Base-by-base conservation (phyloP, 1,284 basidiomycete genomes). In the Tranzscheliella williamsii region DNA sequence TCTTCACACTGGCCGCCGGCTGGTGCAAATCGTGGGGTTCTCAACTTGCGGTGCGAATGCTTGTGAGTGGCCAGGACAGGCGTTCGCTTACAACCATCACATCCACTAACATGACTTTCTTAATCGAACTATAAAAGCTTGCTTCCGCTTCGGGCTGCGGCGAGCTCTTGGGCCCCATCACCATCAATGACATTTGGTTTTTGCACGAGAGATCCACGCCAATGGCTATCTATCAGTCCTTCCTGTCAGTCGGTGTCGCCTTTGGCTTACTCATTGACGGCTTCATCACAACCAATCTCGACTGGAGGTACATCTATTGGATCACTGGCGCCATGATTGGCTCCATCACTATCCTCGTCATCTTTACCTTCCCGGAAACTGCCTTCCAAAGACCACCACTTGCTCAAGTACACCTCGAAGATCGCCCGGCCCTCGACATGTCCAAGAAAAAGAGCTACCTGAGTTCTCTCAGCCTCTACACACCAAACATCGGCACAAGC, bases 121-220 rank as follows among this genome's bases (percentile, higher is more conserved):
- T n/a, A n/a, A n/a, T n/a, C n/a, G n/a, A n/a, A n/a, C n/a, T n/a
- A n/a, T n/a, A n/a, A n/a, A n/a, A n/a, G 32, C 26, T 49, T 26
- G 37, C 30, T 12, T 15, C 32, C 6, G 21, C 47, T 9, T 24
- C 40, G 6, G 53, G 47, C 15, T 46, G 47, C 11, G 53, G 47
- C n/a, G 53, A 56, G 30, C 27, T 42, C 20, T 37, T 56, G 6
- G 53, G 47, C 5, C 53, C 53, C 16, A 29, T 56, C 20, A 56
- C 53, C 16, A 56, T 56, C 40, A 32, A 24, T 27, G 53, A 56
- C 27, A 43, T 56, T 16, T 56, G 53, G 53, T 49, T 43, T 32
- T 9, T 56, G 5, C 53, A 56, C 38, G 53, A 56, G 32, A 42
- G 53, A 8, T 24, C 36, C 6, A 27, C 37, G 4, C 45, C 51